A percentile compares a stretch with the other conserved stretches of the same genome.
Conservation (phyloP, 352 stramenopile species). For the Pythium brachiatum region DNA sequence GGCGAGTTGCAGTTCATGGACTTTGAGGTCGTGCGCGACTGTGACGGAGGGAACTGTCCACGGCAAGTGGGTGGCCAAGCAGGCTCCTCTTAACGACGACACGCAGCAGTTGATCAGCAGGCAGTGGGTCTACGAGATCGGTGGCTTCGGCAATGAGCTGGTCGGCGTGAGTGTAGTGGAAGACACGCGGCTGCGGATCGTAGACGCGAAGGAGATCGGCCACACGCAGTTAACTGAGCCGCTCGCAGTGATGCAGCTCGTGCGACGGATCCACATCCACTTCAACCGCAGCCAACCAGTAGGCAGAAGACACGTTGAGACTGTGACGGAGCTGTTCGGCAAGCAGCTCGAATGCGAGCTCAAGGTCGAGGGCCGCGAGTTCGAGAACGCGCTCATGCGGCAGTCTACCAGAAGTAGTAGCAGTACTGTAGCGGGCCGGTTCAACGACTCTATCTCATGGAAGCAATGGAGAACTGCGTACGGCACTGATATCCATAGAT, state of each 20-base stretch:
- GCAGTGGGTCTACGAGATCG: not conserved
- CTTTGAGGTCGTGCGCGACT: not conserved
- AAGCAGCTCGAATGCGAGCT: not conserved
- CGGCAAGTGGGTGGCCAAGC: conserved; percentile 9
- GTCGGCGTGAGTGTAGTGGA: not conserved
- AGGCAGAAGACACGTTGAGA: not conserved
- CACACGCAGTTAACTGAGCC: conserved; percentile 12
- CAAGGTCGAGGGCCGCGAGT: not conserved
- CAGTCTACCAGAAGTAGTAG: too few species aligned
- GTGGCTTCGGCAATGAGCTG: conserved; percentile 9
- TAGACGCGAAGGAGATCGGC: conserved; percentile 1
- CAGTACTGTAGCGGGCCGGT: too few species aligned
- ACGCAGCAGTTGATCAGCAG: conserved; percentile 1
- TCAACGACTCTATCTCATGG: too few species aligned
- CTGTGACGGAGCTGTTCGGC: not conserved
- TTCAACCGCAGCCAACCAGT: not conserved
- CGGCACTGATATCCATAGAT: too few species aligned
- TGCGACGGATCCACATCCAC: not conserved
- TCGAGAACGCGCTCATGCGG: not conserved
- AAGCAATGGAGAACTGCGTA: too few species aligned
- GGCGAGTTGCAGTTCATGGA: not conserved
- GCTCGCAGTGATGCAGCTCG: conserved; percentile 18
- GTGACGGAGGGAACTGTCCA: not conserved
- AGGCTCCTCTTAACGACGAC: not conserved
- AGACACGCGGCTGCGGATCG: conserved; percentile 13